Evolutionary conservation across 2,329 filamentous ascomycete genomes (phyloP).

Genomic region (Ophiostoma sp.): DNA sequence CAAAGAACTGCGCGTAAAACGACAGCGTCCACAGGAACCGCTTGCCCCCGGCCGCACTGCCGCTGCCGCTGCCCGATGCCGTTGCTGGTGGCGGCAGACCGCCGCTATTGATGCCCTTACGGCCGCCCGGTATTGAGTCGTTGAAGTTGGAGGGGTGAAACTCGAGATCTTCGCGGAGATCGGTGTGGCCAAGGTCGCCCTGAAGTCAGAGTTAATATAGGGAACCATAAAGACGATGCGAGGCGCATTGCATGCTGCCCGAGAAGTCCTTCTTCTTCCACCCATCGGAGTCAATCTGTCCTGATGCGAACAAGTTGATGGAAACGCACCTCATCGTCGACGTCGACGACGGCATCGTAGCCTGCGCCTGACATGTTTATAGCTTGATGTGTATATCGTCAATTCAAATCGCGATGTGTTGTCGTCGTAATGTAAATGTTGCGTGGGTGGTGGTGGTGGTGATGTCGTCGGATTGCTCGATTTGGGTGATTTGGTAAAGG

Average conservation of each 20-base stretch:
- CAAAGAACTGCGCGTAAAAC: constrained; percentile 98
- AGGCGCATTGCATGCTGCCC: not conserved
- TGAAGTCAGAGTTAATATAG: constrained; percentile 41
- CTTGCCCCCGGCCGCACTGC: constrained; percentile 57
- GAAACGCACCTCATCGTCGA: constrained; percentile 79
- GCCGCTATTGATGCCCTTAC: constrained; percentile 51
- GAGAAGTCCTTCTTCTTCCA: not conserved
- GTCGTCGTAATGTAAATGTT: no score
- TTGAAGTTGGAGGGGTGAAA: constrained; percentile 93
- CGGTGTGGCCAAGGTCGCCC: constrained; percentile 97
- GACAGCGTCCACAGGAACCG: constrained; percentile 87
- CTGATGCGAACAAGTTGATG: not conserved
- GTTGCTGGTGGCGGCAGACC: constrained; percentile 60
- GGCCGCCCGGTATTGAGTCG: constrained; percentile 52
- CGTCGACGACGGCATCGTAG: constrained; percentile 97
- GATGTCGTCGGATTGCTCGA: not conserved
- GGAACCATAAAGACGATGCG: not conserved
- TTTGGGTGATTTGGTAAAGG: constrained; percentile 1
- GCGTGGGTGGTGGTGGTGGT: not conserved
- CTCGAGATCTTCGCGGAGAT: constrained; percentile 97
- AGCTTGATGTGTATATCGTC: not conserved
- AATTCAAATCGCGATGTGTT: not conserved
- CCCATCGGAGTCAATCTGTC: not conserved
- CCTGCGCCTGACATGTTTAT: constrained; percentile 52
- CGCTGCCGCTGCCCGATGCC: constrained; percentile 44